Conservation (phyloP, 2,329 filamentous ascomycete species). For the Tolypocladium cylindrosporum region DNA sequence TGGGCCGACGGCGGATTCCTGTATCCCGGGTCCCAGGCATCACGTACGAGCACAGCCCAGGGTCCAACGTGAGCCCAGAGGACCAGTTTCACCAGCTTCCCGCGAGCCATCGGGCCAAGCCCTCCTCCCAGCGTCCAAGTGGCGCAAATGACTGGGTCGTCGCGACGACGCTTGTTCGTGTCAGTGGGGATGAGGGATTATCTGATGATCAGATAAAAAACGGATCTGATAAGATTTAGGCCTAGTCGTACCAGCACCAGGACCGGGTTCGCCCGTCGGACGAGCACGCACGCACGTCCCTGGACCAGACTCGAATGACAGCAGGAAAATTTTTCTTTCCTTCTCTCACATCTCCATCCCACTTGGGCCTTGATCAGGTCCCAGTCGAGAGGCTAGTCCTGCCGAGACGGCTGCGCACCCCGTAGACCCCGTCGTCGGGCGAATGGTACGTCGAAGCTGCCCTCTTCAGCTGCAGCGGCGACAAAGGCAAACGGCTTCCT, state of each 20-base stretch:
- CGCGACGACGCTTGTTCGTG: neutral
- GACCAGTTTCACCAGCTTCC: neutral
- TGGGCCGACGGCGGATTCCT: neutral
- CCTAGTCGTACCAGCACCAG: too few relatives aligned
- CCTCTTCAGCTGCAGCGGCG: neutral
- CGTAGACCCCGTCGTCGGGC: neutral
- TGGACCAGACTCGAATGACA: neutral
- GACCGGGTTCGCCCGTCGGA: neutral
- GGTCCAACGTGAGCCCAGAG: neutral
- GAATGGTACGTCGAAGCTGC: neutral
- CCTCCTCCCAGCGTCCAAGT: neutral
- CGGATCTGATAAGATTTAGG: slow-evolving; percentile 28
- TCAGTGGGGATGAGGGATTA: slow-evolving; percentile 31
- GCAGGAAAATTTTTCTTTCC: neutral
- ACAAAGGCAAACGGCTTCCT: neutral
- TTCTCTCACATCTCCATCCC: neutral
- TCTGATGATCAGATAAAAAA: slow-evolving; percentile 47
- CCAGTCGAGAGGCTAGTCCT: neutral
- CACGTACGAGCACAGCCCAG: neutral
- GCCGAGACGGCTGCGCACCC: neutral
- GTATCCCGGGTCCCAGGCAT: neutral
- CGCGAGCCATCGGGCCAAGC: neutral
- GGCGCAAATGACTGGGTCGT: neutral
- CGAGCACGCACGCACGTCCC: neutral
- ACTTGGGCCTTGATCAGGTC: neutral